Evolutionary conservation across 495 filamentous ascomycete species (phyloP).

Genomic region (Mytilinidion resinicola): DNA sequence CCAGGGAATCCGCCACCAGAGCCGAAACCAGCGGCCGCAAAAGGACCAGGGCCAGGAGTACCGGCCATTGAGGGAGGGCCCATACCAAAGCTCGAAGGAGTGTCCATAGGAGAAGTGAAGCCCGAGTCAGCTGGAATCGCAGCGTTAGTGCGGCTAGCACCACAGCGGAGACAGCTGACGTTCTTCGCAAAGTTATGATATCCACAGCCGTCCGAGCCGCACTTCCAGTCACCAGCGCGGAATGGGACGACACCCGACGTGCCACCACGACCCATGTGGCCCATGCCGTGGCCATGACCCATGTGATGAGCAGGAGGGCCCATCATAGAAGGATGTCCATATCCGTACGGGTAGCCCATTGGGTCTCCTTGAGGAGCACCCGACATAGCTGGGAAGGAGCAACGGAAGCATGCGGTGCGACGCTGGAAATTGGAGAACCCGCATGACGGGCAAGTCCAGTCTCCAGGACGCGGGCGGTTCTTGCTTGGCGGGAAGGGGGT

Average conservation of each 20-base stretch:
- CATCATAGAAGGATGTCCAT: constrained; percentile 44
- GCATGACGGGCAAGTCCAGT: constrained; percentile 97
- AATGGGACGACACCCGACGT: constrained; percentile 89
- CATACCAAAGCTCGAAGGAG: constrained; percentile 70
- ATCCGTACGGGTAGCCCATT: constrained; percentile 74
- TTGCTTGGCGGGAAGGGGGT: constrained; percentile 97
- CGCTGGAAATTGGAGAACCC: constrained; percentile 94
- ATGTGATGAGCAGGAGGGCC: constrained; percentile 55
- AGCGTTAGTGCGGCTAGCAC: constrained; percentile 86
- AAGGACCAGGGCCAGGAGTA: constrained; percentile 77
- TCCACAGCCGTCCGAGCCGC: constrained; percentile 92
- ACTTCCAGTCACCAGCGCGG: constrained; percentile 98
- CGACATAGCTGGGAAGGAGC: constrained; percentile 89
- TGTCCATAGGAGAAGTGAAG: constrained; percentile 85
- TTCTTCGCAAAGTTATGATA: constrained; percentile 99
- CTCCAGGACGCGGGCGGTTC: constrained; percentile 91
- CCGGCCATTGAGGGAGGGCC: constrained; percentile 66
- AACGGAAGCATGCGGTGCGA: constrained; percentile 96
- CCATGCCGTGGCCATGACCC: constrained; percentile 65
- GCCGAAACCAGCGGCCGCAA: constrained; percentile 63
- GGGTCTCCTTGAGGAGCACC: constrained; percentile 65
- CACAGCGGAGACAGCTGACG: constrained; percentile 92
- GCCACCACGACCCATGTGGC: constrained; percentile 61
- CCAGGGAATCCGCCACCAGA: constrained; percentile 68
- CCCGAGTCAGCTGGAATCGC: constrained; percentile 90